Evolutionary conservation across 2,329 filamentous ascomycete genomes (phyloP).

Genomic region (Leptographium radiaticola): DNA sequence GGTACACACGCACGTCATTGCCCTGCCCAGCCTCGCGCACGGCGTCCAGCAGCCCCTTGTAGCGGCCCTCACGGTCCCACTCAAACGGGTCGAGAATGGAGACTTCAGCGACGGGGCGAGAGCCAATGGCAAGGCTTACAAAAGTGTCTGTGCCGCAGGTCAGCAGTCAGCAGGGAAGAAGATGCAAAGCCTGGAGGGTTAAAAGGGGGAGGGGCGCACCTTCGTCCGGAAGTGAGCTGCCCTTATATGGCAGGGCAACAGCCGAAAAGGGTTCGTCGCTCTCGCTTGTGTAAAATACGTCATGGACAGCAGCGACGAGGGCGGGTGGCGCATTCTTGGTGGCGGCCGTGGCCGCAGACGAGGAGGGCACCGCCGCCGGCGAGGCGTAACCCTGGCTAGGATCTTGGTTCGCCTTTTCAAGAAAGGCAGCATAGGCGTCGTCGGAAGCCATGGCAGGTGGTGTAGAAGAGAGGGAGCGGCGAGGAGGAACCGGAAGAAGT

Average conservation of each 20-base stretch:
- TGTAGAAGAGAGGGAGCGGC: neutral
- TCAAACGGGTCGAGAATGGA: conserved; percentile 53
- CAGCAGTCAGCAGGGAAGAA: neutral
- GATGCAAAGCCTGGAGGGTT: neutral
- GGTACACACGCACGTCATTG: conserved; percentile 62
- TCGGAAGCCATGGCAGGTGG: conserved; percentile 51
- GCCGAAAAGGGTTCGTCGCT: conserved; percentile 76
- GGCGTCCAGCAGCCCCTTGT: conserved; percentile 54
- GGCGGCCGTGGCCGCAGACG: conserved; percentile 4
- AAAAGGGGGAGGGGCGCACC: conserved; percentile 29
- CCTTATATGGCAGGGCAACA: conserved; percentile 52
- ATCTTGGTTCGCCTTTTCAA: conserved; percentile 76
- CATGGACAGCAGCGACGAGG: conserved; percentile 34
- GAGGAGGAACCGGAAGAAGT: neutral
- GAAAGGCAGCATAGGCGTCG: conserved; percentile 70
- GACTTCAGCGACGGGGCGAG: conserved; percentile 39
- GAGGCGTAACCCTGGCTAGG: conserved; percentile 45
- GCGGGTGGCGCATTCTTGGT: conserved; percentile 39
- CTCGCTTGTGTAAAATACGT: conserved; percentile 64
- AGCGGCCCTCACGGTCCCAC: conserved; percentile 63
- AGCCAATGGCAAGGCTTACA: conserved; percentile 50
- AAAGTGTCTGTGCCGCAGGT: conserved; percentile 45
- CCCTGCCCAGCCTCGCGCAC: conserved; percentile 51
- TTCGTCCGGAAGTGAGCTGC: conserved; percentile 44
- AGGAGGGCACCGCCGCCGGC: conserved; percentile 14